Evolutionary conservation across 768 basidiomycete species (phyloP), one percentile per base, ranked within the genome.

Genomic region (Russula abietina): DNA sequence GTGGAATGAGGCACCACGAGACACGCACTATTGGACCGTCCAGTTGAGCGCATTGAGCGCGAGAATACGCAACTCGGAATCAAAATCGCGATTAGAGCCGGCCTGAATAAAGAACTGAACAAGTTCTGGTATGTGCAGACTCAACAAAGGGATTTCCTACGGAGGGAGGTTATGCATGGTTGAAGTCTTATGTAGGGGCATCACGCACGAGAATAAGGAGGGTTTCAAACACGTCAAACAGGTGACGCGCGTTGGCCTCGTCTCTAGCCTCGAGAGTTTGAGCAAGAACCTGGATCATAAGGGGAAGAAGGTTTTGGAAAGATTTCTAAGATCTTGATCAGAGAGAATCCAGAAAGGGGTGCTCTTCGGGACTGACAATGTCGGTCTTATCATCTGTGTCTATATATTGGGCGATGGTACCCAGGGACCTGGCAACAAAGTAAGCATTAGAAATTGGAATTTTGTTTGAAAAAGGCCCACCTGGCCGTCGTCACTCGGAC

Each of bases 171-270:
- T 57, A 59, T 48, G 28, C 14, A 54, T 12, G 39, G 19, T 38
- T 59, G 1, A 58, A 19, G 14, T 26, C 36, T 38, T 59, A 12
- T 11, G 45, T 12, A 49, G 4, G 22, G 3, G 3, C 10, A 43
- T 38, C 10, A 74, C 86, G 61, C 67, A 91, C 91, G 62, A 98
- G 84, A 71, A 98, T 96, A 52, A 96, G 81, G 52, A 98, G 85
- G 0, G 93, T 95, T 79, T 98, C 97, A 65, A 98, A 81, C 32
- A 98, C 92, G 71, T 99, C 97, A 70, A 98, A 97, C 28, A 94
- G 79, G 70, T 95, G 86, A 67, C 94, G 86, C 51, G 92, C 91
- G 58, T 85, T 85, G 39, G 80, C 79, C 71, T 94, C 92, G 70
- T 98, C 89, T 39, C 81, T 83, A 39, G 82, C 73, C 67, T 90